A percentile compares a stretch with the other conserved stretches of the same genome.
Conservation (phyloP, 2,329 filamentous ascomycete genomes). For the Zymoseptoria brevis region DNA sequence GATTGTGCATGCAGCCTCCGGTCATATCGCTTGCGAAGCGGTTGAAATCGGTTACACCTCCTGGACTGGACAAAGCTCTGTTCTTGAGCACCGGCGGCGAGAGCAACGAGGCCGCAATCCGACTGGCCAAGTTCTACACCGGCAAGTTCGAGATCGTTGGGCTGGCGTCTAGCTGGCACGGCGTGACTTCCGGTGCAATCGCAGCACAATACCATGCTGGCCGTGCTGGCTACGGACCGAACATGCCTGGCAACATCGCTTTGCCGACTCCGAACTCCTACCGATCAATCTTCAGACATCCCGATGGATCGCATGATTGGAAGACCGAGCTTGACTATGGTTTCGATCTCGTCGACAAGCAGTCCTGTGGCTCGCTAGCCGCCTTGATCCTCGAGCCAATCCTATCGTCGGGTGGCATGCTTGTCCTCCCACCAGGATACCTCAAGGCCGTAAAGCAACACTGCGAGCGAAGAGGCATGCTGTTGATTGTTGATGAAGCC, state of each 20-base stretch:
- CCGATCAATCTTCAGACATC: conserved; percentile 51
- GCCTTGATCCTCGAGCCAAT: conserved; percentile 51
- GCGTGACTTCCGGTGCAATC: conserved; percentile 48
- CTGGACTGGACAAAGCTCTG: conserved; percentile 46
- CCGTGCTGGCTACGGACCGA: conserved; percentile 39
- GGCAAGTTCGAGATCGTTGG: conserved; percentile 59
- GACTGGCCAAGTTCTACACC: conserved; percentile 56
- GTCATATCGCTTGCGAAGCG: conserved; percentile 49
- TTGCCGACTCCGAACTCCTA: conserved; percentile 56
- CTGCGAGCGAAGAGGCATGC: conserved; percentile 48
- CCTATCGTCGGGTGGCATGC: conserved; percentile 52
- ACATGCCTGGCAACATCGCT: conserved; percentile 49
- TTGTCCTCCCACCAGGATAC: conserved; percentile 52
- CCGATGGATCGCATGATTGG: conserved; percentile 59
- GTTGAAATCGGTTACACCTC: conserved; percentile 43
- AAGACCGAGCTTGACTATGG: conserved; percentile 56
- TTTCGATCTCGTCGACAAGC: conserved; percentile 53
- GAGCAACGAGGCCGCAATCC: conserved; percentile 52
- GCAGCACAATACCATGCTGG: conserved; percentile 49
- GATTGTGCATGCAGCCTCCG: conserved; percentile 35
- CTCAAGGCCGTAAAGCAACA: conserved; percentile 47
- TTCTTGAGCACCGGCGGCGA: conserved; percentile 52
- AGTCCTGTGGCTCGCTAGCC: conserved; percentile 50
- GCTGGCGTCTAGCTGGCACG: conserved; percentile 53
- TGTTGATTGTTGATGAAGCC: conserved; percentile 54